A percentile compares a stretch with the other conserved stretches of the same genome.
These are phyloP conservation scores for Takakia lepidozioides DNA, from an alignment of 225 moss, liverwort and hornwort species.

Conservation along the genomic window DNA sequence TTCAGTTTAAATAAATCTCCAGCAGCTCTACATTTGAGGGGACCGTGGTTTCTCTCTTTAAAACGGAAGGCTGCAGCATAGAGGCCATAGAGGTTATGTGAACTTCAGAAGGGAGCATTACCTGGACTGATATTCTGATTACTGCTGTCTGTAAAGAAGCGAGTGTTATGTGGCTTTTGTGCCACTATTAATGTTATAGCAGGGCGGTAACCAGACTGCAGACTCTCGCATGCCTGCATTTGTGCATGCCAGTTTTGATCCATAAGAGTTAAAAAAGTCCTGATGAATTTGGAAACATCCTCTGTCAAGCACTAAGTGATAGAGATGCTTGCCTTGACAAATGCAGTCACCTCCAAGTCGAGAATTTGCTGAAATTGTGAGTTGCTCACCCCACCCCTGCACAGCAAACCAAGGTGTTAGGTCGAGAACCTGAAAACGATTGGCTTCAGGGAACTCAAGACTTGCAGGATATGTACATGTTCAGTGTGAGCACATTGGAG, in stretches of 20 bases:
- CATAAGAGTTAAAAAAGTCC: too few species aligned
- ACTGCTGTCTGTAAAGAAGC: conserved; percentile 55
- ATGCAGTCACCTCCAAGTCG: conserved; percentile 65
- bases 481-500: conserved; percentile 68
- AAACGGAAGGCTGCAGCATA: too few species aligned
- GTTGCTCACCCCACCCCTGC: conserved; percentile 86
- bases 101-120: too few species aligned
- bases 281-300: too few species aligned
- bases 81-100: too few species aligned
- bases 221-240: conserved; percentile 41
- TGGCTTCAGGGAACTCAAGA: too few species aligned
- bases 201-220: conserved; percentile 59
- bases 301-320: too few species aligned
- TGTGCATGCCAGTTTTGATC: too few species aligned
- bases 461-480: too few species aligned
- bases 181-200: conserved; percentile 74
- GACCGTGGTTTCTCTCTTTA: too few species aligned
- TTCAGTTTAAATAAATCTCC: too few species aligned
- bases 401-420: not conserved
- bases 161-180: conserved; percentile 94
- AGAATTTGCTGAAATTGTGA: conserved; percentile 85
- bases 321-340: conserved; percentile 65
- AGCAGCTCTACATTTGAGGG: too few species aligned
- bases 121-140: conserved; percentile 67
- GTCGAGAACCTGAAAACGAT: conserved; percentile 68